These are phyloP conservation scores for Mycena sp. DNA, from an alignment of 1,284 basidiomycete genomes.

Conservation along the genomic window DNA sequence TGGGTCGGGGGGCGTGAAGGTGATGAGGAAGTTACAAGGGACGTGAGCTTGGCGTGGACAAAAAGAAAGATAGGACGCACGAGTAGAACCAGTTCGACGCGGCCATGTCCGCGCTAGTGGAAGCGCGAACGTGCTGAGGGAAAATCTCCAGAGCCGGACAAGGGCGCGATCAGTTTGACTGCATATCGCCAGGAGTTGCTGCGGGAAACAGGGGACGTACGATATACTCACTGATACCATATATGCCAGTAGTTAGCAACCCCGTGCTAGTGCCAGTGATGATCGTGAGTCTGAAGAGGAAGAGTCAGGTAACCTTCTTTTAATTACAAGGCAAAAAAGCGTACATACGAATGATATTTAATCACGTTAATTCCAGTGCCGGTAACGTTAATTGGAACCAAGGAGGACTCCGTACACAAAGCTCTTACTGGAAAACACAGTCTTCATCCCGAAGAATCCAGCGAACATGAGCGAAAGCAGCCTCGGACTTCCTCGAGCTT, in stretches of 20 bases:
- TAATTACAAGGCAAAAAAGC: background rate
- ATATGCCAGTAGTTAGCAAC: slow-evolving; percentile 55
- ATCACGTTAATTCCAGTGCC: slow-evolving; percentile 54
- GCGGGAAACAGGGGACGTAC: background rate
- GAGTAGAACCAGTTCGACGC: slow-evolving; percentile 33
- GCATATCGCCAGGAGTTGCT: background rate
- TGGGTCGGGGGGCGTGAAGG: slow-evolving; percentile 46
- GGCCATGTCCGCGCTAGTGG: slow-evolving; percentile 46
- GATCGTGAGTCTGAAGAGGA: slow-evolving; percentile 40
- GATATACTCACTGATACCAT: slow-evolving; percentile 23
- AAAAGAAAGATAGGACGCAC: slow-evolving; percentile 14
- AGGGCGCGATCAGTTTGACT: slow-evolving; percentile 44
- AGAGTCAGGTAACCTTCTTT: background rate
- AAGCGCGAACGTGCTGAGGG: slow-evolving; percentile 47
- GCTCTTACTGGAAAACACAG: no score
- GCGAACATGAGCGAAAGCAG: no score
- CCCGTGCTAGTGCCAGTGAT: slow-evolving; percentile 48
- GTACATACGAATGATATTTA: slow-evolving; percentile 51
- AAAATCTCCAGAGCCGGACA: slow-evolving; percentile 43
- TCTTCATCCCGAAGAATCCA: no score
- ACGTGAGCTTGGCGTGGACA: background rate
- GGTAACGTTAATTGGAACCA: no score
- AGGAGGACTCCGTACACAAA: no score
- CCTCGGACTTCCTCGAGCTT: no score
- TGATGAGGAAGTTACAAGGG: slow-evolving; percentile 41